Evolutionary conservation across 2,329 filamentous ascomycete species (phyloP).

Genomic region (Sclerotinia minor): DNA sequence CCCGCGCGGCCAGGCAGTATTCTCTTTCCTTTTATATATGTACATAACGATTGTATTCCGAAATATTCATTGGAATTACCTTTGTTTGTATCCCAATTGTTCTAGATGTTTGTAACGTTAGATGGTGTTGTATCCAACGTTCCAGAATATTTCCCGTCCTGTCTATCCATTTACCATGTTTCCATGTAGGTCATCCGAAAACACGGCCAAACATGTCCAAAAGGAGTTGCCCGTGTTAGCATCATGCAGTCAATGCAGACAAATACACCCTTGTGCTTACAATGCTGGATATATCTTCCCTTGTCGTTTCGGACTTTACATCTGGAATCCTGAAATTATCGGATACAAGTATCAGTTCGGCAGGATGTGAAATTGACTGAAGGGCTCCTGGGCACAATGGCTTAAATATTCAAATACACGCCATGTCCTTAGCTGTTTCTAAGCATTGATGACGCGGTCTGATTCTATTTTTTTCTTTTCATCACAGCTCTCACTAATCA

Average conservation of each 20-base stretch:
- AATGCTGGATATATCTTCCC: not conserved
- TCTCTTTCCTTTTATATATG: not conserved
- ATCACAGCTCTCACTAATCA: constrained; percentile 1
- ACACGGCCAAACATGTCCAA: constrained; percentile 4
- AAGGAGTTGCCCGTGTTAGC: constrained; percentile 17
- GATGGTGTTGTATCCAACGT: constrained; percentile 9
- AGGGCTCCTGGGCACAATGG: not conserved
- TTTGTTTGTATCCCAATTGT: constrained; percentile 11
- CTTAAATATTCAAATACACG: not conserved
- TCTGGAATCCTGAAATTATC: not conserved
- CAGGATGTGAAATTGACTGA: not conserved
- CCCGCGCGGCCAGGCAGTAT: constrained; percentile 1
- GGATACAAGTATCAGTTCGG: not conserved
- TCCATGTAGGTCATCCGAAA: not conserved
- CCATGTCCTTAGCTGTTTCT: constrained; percentile 6
- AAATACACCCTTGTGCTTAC: constrained; percentile 19
- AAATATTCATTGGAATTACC: not conserved
- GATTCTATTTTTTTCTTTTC: not conserved
- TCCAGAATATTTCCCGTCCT: constrained; percentile 9
- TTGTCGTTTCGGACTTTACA: constrained; percentile 14
- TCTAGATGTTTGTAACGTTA: constrained; percentile 5
- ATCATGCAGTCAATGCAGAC: not conserved
- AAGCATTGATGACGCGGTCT: not conserved
- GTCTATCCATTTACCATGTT: not conserved
- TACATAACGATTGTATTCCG: not conserved